These are phyloP conservation scores for Deinandra increscens DNA, from an alignment of 129 eudicot species.

Conservation along the genomic window DNA sequence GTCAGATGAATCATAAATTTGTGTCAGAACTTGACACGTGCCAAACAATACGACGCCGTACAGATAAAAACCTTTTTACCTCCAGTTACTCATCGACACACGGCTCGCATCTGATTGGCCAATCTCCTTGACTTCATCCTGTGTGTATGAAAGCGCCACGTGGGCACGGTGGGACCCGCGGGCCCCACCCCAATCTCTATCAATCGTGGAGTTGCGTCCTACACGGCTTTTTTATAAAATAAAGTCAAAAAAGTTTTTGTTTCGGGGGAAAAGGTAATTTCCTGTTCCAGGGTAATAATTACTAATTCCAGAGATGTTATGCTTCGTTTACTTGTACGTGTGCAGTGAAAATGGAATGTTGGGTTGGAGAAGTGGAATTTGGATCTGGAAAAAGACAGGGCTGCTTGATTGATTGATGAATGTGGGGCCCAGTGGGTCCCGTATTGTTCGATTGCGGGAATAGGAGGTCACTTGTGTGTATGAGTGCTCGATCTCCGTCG, in stretches of 20 bases:
- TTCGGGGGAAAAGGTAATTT: neutral
- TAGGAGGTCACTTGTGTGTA: slow-evolving; percentile 19
- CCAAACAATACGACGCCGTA: slow-evolving; percentile 37
- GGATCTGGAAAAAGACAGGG: slow-evolving; percentile 18
- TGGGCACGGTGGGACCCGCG: slow-evolving; percentile 35
- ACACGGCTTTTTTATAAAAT: slow-evolving; percentile 51
- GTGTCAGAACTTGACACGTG: slow-evolving; percentile 35
- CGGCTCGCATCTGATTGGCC: slow-evolving; percentile 56
- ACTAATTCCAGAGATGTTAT: neutral
- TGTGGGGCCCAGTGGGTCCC: slow-evolving; percentile 1
- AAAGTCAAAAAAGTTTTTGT: slow-evolving; percentile 51
- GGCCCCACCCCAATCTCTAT: slow-evolving; percentile 27
- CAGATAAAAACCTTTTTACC: slow-evolving; percentile 15
- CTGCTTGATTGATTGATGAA: slow-evolving; percentile 27
- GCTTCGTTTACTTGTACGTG: neutral
- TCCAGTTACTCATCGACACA: slow-evolving; percentile 48
- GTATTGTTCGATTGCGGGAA: slow-evolving; percentile 1
- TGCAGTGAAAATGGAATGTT: no score
- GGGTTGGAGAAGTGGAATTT: neutral
- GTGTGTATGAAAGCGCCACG: slow-evolving; percentile 30
- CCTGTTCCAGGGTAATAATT: neutral
- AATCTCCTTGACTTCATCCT: slow-evolving; percentile 47
- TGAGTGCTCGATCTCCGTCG: slow-evolving; percentile 25
- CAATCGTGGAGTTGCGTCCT: slow-evolving; percentile 50
- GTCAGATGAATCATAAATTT: neutral